phyloP scores from a whole-genome alignment of 2,329 filamentous ascomycete species.

The Pestalotiopsis sp. region DNA sequence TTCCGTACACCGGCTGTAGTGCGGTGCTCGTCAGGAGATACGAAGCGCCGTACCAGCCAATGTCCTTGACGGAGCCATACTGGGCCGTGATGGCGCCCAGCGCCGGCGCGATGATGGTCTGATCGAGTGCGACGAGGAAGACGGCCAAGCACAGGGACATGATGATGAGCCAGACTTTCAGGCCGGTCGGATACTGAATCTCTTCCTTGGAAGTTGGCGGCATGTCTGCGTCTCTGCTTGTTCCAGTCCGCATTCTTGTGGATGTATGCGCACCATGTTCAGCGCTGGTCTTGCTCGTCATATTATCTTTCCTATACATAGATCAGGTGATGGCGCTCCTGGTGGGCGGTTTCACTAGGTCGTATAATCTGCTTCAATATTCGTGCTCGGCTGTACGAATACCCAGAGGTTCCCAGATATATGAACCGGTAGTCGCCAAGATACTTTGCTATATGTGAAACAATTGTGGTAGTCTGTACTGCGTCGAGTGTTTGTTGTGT shows the following conservation, averaged over 20 bases:
- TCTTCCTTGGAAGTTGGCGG: neutral
- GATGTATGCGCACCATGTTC: neutral
- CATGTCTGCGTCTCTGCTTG: neutral
- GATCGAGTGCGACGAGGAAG: constrained; percentile 28
- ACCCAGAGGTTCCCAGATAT: no score
- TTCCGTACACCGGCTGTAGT: constrained; percentile 33
- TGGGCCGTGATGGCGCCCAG: constrained; percentile 35
- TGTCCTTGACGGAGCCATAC: constrained; percentile 38
- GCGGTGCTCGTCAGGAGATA: constrained; percentile 35
- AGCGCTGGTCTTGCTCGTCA: neutral
- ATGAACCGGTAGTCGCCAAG: no score
- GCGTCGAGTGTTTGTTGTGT: no score
- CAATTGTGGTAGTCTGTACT: no score
- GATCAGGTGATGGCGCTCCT: neutral
- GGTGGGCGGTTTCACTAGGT: no score
- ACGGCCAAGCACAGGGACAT: constrained; percentile 21
- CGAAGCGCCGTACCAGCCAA: constrained; percentile 46
- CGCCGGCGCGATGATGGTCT: constrained; percentile 38
- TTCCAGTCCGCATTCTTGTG: neutral
- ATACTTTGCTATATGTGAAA: no score
- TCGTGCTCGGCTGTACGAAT: no score
- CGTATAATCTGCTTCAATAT: no score
- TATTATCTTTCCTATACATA: neutral
- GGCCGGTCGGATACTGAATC: neutral
- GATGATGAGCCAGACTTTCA: constrained; percentile 18